Base-by-base conservation (phyloP, 129 eudicot genomes). In the Lactuca saligna region DNA sequence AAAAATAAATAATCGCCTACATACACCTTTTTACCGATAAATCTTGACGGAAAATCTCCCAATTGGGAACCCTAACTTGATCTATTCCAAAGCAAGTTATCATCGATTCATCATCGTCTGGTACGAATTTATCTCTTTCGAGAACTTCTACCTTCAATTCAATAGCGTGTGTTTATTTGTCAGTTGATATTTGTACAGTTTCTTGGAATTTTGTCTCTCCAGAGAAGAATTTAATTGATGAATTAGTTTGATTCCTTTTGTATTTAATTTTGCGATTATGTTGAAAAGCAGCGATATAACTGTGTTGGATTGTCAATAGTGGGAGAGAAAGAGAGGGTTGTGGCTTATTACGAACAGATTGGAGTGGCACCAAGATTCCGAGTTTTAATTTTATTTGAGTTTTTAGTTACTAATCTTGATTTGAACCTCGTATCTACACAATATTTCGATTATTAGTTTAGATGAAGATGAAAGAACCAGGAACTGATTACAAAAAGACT, bases 41-140 rank as follows among this genome's bases (percentile, higher is more conserved):
- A 17, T 63, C 42, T 65, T 46, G 7, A 48, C 17, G 10, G 38
- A 32, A 66, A 66, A 50, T 33, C 31, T 32, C 71, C 44, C 31
- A 31, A 8, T 42, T 50, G 32, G 20, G 61, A 65, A 66, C 31
- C 74, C 75, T 58, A 58, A 70, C 48, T 70, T 44, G 34, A 70
- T 31, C 66, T 41, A 57, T 35, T 67, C 54, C 62, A 1, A 50
- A 5, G 33, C 13, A 39, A 14, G 17, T 57, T 68, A 12, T 54
- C 39, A 8, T 44, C 57, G 44, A 70, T 70, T 70, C 57, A 57
- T 42, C 75, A 70, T 59, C 67, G 9, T 44, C 66, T 59, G 75
- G 75, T 70, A 70, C 75, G 67, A 29, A 38, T 70, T 11, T n/a
- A 58, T 70, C 66, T 44, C 41, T 6, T 49, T 38, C 20, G 13